Base-by-base conservation (phyloP, 306 rosid genomes). In the Cucurbita ficifolia region DNA sequence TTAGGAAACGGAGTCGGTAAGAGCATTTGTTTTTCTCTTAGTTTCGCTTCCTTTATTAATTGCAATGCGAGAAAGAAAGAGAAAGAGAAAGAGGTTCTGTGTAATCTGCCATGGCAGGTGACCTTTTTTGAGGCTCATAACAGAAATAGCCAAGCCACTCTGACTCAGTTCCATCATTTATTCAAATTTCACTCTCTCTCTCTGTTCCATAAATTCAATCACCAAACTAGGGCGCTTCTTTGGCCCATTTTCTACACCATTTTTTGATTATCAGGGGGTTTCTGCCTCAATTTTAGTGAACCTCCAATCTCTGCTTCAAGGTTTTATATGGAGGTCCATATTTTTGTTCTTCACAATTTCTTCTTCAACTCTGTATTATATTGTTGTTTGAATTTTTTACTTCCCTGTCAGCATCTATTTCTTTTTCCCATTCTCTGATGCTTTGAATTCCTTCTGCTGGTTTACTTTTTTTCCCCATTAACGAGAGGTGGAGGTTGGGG, bases 171-270 rank as follows among this genome's bases (percentile, higher is more conserved):
- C 73, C 73, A 68, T 21, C 73, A 68, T 68, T 68, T 45, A 22
- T 45, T 68, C 72, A 42, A 59, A 59, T 59, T 59, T 58, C 40
- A 24, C 51, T 48, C 51, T 48, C 6, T 9, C 72, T 67, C 73
- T 43, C 54, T 48, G 74, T 69, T 69, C 57, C 74, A 70, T 70
- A 14, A 70, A 70, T 70, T 70, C 74, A 50, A 49, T 50, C 59
- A 50, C 74, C 74, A 70, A 70, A 70, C 74, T 49, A 24, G 74
- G 74, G 43, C 74, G 74, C 74, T 48, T 58, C 74, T 4, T 16
- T 12, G 17, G 17, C 4, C 43, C 63, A 18, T 29, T 67, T 67
- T 49, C 43, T 42, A 62, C 46, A 42, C 14, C 38, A 6, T 43
- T 64, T 67, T 12, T 11, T 40, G 33, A 42, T 10, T 18, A 67